These are phyloP conservation scores for Sonneratia caseolaris DNA, from an alignment of 345 rosid genomes.

Conservation along the genomic window DNA sequence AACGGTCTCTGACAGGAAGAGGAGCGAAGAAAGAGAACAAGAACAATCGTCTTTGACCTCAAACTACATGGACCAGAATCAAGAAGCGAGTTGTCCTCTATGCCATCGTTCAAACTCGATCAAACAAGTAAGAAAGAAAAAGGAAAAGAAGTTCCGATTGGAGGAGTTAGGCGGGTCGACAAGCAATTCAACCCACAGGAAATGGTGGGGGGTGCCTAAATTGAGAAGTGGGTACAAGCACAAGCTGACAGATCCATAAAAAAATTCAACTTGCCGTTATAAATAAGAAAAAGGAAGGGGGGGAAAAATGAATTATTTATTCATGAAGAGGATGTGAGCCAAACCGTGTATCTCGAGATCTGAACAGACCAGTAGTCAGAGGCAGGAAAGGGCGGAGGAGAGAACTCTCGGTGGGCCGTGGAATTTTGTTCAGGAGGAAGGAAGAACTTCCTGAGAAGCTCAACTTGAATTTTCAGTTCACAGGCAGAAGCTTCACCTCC, in stretches of 20 bases:
- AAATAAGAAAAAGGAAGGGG: background rate
- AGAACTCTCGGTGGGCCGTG: background rate
- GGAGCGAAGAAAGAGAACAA: background rate
- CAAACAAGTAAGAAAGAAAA: background rate
- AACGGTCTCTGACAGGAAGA: background rate
- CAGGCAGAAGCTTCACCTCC: background rate
- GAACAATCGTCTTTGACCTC: background rate
- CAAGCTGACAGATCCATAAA: background rate
- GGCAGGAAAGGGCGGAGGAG: background rate
- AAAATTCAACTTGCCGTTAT: background rate
- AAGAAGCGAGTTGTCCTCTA: background rate
- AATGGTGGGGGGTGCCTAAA: background rate
- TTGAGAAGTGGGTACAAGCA: background rate
- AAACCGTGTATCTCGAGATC: constrained; percentile 1
- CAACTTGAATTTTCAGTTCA: background rate
- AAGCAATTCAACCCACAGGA: background rate
- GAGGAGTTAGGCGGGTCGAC: background rate
- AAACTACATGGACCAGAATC: background rate
- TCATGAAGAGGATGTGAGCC: background rate
- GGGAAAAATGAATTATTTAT: background rate
- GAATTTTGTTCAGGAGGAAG: background rate
- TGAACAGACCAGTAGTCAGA: background rate
- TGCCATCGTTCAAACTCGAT: background rate
- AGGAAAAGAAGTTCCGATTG: background rate
- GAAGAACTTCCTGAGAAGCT: background rate